A percentile compares a stretch with the other conserved stretches of the same genome.
These are phyloP conservation scores for Aspergillus fumigatus DNA, from an alignment of 2,329 filamentous ascomycete species.

Conservation along the genomic window DNA sequence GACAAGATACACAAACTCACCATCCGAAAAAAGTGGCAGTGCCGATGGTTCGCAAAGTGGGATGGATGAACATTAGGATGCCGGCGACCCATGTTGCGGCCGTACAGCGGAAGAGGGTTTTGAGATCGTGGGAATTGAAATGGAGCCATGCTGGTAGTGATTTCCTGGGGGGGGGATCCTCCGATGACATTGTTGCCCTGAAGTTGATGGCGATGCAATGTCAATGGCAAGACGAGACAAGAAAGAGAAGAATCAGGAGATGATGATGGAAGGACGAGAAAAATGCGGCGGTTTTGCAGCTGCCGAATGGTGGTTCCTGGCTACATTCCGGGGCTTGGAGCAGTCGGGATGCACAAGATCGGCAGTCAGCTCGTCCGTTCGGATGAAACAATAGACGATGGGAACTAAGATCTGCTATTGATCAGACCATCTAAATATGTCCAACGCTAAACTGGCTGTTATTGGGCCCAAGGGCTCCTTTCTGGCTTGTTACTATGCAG, in stretches of 20 bases:
- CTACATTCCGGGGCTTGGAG: neutral
- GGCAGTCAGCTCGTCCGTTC: no score
- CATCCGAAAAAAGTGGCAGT: conserved; percentile 45
- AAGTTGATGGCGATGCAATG: neutral
- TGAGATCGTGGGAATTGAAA: conserved; percentile 46
- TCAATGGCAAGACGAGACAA: neutral
- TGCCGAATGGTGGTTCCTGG: neutral
- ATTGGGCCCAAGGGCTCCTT: no score
- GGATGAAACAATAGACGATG: neutral
- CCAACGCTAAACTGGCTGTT: no score
- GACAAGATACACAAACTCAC: conserved; percentile 6
- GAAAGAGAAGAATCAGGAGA: neutral
- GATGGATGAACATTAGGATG: conserved; percentile 46
- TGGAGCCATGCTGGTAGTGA: conserved; percentile 21
- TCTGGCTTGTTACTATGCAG: no score
- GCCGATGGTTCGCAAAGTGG: conserved; percentile 39
- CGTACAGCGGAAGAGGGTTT: conserved; percentile 45
- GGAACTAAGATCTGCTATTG: neutral
- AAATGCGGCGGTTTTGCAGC: neutral
- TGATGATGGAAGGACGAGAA: neutral
- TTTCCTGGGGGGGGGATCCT: neutral
- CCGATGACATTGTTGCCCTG: neutral
- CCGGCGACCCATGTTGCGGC: conserved; percentile 44
- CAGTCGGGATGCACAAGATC: neutral
- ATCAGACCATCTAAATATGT: no score